A percentile compares a stretch with the other conserved stretches of the same genome.
Conservation (phyloP, 2,329 filamentous ascomycete genomes). For the Akanthomyces uredinophilus region DNA sequence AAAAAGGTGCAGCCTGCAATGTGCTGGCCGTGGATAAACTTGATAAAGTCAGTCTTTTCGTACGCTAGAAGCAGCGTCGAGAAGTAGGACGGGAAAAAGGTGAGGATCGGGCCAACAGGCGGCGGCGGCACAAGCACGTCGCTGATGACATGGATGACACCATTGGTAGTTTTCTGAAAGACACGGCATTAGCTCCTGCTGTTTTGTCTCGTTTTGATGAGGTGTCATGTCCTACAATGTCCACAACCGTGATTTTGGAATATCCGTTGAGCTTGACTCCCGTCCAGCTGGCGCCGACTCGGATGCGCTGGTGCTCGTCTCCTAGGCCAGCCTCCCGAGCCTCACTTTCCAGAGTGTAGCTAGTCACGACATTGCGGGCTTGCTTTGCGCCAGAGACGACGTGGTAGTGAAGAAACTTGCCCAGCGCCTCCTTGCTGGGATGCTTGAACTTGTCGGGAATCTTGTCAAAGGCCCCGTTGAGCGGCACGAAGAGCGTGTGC, state of each 20-base stretch:
- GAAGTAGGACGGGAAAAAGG: conserved; percentile 69
- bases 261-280: conserved; percentile 75
- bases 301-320: conserved; percentile 65
- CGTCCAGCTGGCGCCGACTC: conserved; percentile 55
- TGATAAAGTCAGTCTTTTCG: conserved; percentile 65
- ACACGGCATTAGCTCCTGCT: background rate
- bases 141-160: conserved; percentile 74
- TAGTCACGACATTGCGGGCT: conserved; percentile 58
- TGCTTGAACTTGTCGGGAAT: conserved; percentile 49
- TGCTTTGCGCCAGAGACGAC: conserved; percentile 63
- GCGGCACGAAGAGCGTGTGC: conserved; percentile 77
- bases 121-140: conserved; percentile 73
- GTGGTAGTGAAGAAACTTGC: conserved; percentile 70
- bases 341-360: conserved; percentile 70
- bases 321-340: conserved; percentile 56
- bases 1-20: conserved; percentile 69
- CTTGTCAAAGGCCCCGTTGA: conserved; percentile 67
- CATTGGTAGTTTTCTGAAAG: conserved; percentile 64
- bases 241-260: conserved; percentile 60
- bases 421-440: conserved; percentile 64
- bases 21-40: conserved; percentile 50
- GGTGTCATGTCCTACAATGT: conserved; percentile 53
- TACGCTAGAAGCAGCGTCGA: conserved; percentile 73
- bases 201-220: background rate
- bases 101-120: conserved; percentile 44